Conservation (phyloP, 2,329 filamentous ascomycete species). For the Fusarium sp. region DNA sequence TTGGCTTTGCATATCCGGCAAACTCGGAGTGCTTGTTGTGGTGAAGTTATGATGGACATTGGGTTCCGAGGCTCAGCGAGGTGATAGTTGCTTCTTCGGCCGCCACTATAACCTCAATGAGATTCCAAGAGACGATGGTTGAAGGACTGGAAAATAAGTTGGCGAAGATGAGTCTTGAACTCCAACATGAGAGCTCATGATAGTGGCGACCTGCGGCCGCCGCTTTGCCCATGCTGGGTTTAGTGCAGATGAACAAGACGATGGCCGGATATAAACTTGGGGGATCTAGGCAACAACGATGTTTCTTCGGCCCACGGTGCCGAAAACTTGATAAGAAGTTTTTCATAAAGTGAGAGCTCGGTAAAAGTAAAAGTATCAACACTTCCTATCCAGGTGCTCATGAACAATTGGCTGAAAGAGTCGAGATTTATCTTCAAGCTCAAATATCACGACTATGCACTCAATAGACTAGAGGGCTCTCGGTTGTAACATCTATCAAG, state of each 20-base stretch:
- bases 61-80: fast-evolving
- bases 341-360: too few species aligned
- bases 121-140: fast-evolving
- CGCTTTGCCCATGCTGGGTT: background rate
- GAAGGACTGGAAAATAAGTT: background rate
- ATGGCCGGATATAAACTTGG: background rate
- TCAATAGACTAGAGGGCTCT: too few species aligned
- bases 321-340: too few species aligned
- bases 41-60: fast-evolving
- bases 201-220: background rate
- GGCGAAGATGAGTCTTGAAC: fast-evolving
- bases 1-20: background rate
- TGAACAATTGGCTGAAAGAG: background rate
- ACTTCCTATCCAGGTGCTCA: background rate
- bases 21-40: background rate
- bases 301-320: background rate
- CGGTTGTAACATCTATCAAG: too few species aligned
- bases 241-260: background rate
- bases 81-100: fast-evolving
- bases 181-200: background rate
- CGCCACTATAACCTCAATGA: background rate
- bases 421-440: background rate
- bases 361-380: background rate
- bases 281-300: background rate
- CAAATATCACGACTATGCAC: background rate